Percentiles rank a stretch among this genome's conserved stretches.
These are phyloP conservation scores for Calcarisporium arbuscula DNA, from an alignment of 2,329 filamentous ascomycete genomes.

Conservation along the genomic window DNA sequence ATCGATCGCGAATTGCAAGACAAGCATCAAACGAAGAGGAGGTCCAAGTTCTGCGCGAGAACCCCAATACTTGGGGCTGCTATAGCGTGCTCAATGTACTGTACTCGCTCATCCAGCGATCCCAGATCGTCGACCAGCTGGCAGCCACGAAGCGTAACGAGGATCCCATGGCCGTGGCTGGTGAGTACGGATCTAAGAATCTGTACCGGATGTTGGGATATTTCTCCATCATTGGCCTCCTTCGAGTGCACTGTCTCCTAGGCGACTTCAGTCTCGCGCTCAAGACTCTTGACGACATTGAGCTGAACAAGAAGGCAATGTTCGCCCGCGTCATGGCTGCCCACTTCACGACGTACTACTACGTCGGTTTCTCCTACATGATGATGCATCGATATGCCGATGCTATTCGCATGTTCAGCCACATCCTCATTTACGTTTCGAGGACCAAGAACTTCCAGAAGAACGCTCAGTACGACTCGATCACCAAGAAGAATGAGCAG, in stretches of 20 bases:
- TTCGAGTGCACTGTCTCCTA: constrained; percentile 91
- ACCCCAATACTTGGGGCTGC: constrained; percentile 98
- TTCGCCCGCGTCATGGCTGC: constrained; percentile 99
- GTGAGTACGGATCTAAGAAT: constrained; percentile 90
- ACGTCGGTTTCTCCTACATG: constrained; percentile 99
- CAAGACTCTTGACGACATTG: constrained; percentile 98
- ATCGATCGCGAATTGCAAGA: constrained; percentile 85
- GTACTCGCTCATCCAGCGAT: constrained; percentile 97
- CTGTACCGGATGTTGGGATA: constrained; percentile 98
- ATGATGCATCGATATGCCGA: constrained; percentile 99
- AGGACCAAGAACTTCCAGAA: constrained; percentile 99
- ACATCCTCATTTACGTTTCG: constrained; percentile 98
- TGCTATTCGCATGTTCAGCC: constrained; percentile 99
- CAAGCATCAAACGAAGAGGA: constrained; percentile 85
- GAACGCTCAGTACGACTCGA: constrained; percentile 95
- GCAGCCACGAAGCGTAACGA: constrained; percentile 91
- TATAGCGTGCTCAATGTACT: constrained; percentile 99
- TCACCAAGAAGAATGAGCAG: constrained; percentile 99
- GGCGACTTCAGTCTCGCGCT: constrained; percentile 97
- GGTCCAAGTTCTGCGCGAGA: constrained; percentile 83
- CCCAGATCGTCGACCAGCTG: constrained; percentile 96
- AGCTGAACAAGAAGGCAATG: constrained; percentile 99
- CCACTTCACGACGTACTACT: constrained; percentile 99
- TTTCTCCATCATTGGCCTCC: constrained; percentile 96
- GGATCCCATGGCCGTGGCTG: constrained; percentile 79